phyloP scores from a whole-genome alignment of 352 stramenopile genomes.

The Blastocystis sp. region DNA sequence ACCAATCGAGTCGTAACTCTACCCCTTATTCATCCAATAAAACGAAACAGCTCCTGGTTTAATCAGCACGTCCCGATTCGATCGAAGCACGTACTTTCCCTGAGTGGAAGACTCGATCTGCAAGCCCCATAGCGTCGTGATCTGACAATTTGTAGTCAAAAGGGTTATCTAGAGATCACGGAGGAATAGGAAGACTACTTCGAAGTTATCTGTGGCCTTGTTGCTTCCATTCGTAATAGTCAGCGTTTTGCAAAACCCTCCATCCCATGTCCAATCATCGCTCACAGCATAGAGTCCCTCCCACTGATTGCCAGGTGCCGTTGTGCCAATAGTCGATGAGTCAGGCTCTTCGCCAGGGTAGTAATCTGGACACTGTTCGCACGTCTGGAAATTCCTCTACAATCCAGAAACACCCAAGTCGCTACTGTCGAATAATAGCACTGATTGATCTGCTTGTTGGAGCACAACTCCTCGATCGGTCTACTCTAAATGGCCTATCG shows the following conservation, averaged over 20 bases:
- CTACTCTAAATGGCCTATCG: neutral
- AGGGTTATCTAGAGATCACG: neutral
- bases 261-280: slow-evolving; percentile 11
- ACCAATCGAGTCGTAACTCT: neutral
- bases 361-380: slow-evolving; percentile 42
- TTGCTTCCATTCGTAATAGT: neutral
- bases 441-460: neutral
- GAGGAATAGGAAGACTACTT: neutral
- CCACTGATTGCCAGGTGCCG: neutral
- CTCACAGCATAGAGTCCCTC: neutral
- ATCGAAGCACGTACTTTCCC: neutral
- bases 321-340: neutral
- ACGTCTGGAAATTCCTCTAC: slow-evolving; percentile 45
- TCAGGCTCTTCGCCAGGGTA: slow-evolving; percentile 22
- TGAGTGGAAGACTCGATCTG: neutral
- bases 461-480: neutral
- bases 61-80: neutral
- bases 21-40: neutral
- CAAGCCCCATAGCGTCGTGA: slow-evolving; percentile 43
- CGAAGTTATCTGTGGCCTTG: neutral
- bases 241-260: slow-evolving; percentile 8
- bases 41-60: neutral
- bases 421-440: slow-evolving; percentile 43
- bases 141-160: slow-evolving; percentile 30
- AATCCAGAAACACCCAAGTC: neutral